Evolutionary conservation across 176 grass and related monocot genomes (phyloP).

Genomic region (Melocanna baccifera): DNA sequence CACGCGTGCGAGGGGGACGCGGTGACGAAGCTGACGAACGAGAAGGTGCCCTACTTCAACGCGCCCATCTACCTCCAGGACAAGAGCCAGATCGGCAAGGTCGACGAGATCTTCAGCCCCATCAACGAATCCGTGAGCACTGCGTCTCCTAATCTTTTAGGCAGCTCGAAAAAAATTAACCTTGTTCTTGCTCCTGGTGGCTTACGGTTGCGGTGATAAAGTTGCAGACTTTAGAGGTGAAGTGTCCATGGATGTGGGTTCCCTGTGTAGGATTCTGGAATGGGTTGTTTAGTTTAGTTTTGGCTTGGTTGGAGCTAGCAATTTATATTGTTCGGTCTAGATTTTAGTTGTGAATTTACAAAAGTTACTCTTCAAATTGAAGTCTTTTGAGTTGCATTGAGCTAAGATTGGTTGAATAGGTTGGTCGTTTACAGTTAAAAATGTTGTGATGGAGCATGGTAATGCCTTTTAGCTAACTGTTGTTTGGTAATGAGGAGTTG

Average conservation of each 20-base stretch:
- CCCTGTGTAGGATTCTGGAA: not conserved
- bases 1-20: conserved; percentile 89
- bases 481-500: not conserved
- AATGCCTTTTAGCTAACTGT: not conserved
- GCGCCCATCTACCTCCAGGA: conserved; percentile 91
- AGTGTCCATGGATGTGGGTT: not conserved
- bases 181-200: not conserved
- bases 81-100: conserved; percentile 94
- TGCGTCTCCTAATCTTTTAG: not conserved
- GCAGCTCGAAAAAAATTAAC: not conserved
- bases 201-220: not conserved
- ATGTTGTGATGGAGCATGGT: not conserved
- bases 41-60: conserved; percentile 98
- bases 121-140: conserved; percentile 91
- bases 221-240: not conserved
- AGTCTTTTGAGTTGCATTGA: not conserved
- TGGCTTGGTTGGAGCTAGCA: not conserved
- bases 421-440: not conserved
- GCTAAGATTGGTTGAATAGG: not conserved
- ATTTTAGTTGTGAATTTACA: not conserved
- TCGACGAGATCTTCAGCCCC: conserved; percentile 97
- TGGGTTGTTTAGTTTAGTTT: not conserved
- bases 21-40: conserved; percentile 90
- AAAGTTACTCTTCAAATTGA: not conserved
- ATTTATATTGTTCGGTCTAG: not conserved